These are phyloP conservation scores for Cercospora sojina DNA, from an alignment of 2,329 filamentous ascomycete species.

Conservation along the genomic window DNA sequence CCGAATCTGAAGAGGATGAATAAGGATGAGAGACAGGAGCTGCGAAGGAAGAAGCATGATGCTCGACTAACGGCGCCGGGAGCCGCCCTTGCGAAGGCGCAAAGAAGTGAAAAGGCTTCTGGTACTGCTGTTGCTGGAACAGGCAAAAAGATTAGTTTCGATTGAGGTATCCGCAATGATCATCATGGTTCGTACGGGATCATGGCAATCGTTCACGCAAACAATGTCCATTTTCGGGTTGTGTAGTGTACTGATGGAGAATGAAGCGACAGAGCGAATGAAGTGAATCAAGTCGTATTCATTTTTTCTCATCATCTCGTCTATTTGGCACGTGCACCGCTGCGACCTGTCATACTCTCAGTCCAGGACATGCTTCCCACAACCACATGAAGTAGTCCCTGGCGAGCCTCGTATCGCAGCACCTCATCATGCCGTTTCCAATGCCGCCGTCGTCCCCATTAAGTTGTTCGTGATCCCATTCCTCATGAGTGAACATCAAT, in stretches of 20 bases:
- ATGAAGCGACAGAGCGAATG: not conserved
- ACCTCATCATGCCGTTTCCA: conserved; percentile 39
- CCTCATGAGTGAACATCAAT: not conserved
- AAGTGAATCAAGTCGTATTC: conserved; percentile 16
- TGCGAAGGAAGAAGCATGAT: conserved; percentile 43
- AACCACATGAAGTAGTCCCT: conserved; percentile 27
- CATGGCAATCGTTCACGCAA: not conserved
- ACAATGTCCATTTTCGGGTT: not conserved
- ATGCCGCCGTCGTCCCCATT: conserved; percentile 14
- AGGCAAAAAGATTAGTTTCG: conserved; percentile 82
- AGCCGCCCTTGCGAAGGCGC: conserved; percentile 48
- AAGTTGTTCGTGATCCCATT: not conserved
- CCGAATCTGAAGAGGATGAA: conserved; percentile 36
- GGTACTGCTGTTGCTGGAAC: conserved; percentile 75
- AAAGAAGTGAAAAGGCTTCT: conserved; percentile 57
- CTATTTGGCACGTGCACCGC: conserved; percentile 36
- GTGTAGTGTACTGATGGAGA: not conserved
- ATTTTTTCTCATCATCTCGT: conserved; percentile 11
- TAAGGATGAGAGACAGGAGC: conserved; percentile 36
- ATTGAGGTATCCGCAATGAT: conserved; percentile 37
- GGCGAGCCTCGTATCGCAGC: conserved; percentile 39
- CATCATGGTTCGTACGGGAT: not conserved
- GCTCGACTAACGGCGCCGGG: conserved; percentile 47
- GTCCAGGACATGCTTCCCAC: conserved; percentile 23
- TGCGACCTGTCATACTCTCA: conserved; percentile 41